Evolutionary conservation across 1,139 yeast genomes (phyloP), one percentile per base, ranked within the genome.

Genomic region (Spathaspora sp.): DNA sequence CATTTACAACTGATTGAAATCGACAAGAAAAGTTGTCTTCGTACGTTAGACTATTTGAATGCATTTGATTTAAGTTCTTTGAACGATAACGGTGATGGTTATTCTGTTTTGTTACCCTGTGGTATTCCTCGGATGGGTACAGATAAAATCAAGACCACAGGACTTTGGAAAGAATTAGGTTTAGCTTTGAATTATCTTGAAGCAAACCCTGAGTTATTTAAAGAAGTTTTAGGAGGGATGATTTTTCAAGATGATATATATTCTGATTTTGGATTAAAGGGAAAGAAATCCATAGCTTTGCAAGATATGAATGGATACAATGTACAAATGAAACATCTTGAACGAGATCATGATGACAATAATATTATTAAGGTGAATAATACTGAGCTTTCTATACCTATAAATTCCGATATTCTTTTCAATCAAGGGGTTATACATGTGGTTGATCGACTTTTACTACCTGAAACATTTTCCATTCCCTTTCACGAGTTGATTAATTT

Each of bases 401-500:
- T 74, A 43, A 76, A 81, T 49, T 71, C 82, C 1, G 97, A 93
- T 60, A 75, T 89, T 7, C 61, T 93, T 15, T 91, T 88, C 61
- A 82, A 80, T 51, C 85, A 86, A 58, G 99, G 98, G 0, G 97
- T 91, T 0, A 80, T 89, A 2, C 98, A 90, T 60, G 81, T 91
- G 1, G 68, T 87, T 5, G 68, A 74, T 40, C 64, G 74, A 9
- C 71, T 89, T 0, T 59, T 80, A 1, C 65, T 89, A 8, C 96
- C 97, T 0, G 63, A 67, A 0, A 63, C 69, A 27, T 65, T 91
- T 27, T 63, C 70, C 8, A 76, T 93, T 3, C 64, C 84, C 0
- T 67, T 88, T 15, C 46, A 54, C 1, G 86, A 89, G 46, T 70
- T 93, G 43, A 68, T 91, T 13, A 55, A 53, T 33, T 64, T 78